These are phyloP conservation scores for Saraca asoca DNA, from an alignment of 331 rosid species.

Conservation along the genomic window DNA sequence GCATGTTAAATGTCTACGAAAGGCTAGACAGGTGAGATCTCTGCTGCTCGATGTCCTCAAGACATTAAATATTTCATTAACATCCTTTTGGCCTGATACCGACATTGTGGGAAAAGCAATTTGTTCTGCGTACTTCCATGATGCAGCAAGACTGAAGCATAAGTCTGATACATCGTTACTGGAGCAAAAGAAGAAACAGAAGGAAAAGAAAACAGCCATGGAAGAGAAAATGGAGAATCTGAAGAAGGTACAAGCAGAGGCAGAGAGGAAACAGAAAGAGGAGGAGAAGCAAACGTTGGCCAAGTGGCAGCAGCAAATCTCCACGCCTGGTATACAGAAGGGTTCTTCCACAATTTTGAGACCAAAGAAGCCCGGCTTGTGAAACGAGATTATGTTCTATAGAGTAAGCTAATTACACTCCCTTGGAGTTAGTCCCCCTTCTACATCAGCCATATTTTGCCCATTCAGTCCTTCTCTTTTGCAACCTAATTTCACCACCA, in stretches of 20 bases:
- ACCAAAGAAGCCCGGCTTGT: conserved; percentile 84
- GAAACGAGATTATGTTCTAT: conserved; percentile 21
- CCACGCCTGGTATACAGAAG: conserved; percentile 71
- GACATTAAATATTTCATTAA: conserved; percentile 74
- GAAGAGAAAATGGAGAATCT: conserved; percentile 96
- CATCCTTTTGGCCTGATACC: conserved; percentile 78
- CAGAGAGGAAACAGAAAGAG: conserved; percentile 57
- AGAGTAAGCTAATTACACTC: no score
- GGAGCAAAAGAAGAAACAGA: conserved; percentile 90
- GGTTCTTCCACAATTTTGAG: conserved; percentile 87
- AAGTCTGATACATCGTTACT: conserved; percentile 88
- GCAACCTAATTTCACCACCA: no score
- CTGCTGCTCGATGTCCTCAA: conserved; percentile 88
- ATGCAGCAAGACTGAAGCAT: conserved; percentile 86
- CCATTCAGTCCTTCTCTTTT: no score
- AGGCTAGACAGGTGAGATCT: conserved; percentile 96
- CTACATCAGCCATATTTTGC: no score
- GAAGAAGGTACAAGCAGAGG: conserved; percentile 74
- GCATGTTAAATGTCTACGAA: conserved; percentile 88
- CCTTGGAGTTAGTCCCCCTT: no score
- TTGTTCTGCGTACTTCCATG: conserved; percentile 93
- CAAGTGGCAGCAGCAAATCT: conserved; percentile 73
- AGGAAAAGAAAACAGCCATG: conserved; percentile 91
- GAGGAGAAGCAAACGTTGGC: conserved; percentile 64
- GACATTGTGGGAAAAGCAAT: conserved; percentile 88